Percentiles rank a stretch among this genome's conserved stretches.
Conservation (phyloP, 305 asterid species). For the Fraxinus sp. region DNA sequence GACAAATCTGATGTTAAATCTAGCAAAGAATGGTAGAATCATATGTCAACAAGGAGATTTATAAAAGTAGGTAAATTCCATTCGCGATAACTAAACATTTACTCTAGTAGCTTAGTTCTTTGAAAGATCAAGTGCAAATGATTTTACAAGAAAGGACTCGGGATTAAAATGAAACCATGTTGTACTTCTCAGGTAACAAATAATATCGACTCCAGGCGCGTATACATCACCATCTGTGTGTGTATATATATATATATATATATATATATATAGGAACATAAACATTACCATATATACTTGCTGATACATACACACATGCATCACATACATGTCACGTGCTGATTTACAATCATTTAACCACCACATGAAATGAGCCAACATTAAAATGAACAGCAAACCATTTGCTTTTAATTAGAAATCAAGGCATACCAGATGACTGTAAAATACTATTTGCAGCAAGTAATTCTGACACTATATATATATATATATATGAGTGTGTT, state of each 20-base stretch:
- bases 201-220: neutral
- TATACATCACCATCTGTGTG: neutral
- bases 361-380: neutral
- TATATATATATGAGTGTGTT: too few species aligned
- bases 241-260: neutral
- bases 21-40: neutral
- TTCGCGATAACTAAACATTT: neutral
- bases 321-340: neutral
- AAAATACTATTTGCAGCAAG: neutral
- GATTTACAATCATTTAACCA: neutral
- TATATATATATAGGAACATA: neutral
- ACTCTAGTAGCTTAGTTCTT: neutral
- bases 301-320: neutral
- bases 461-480: neutral
- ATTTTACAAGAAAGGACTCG: neutral
- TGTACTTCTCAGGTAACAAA: neutral
- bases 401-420: neutral
- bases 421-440: neutral
- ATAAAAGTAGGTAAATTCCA: neutral
- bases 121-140: neutral
- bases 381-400: neutral
- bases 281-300: neutral
- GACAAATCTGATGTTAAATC: neutral
- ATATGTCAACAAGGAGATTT: neutral
- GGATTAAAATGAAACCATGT: neutral